A percentile compares a stretch with the other conserved stretches of the same genome.
phyloP scores from a whole-genome alignment of 164 flowering plant species.

The Nymphaea thermarum region DNA sequence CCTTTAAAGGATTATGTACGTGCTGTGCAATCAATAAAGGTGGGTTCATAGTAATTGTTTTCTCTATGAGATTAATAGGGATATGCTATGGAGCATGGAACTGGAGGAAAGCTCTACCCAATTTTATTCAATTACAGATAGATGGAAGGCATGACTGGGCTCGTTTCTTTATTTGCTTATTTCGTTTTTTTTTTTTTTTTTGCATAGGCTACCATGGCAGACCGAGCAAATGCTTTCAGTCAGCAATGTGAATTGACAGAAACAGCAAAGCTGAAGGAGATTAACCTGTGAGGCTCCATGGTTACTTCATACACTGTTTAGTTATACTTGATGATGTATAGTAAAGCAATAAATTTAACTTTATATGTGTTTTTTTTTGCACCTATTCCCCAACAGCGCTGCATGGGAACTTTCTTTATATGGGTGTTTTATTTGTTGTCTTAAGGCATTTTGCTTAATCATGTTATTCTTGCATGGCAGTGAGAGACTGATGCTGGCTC shows the following conservation, averaged over 20 bases:
- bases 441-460: not conserved
- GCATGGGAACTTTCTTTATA: not conserved
- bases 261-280: slow-evolving; percentile 83
- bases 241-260: slow-evolving; percentile 93
- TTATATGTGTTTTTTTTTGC: not conserved
- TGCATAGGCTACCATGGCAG: slow-evolving; percentile 68
- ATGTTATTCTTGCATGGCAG: slow-evolving; percentile 23
- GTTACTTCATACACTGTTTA: not conserved
- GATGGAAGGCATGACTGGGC: not conserved
- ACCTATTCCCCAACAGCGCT: not conserved
- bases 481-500: slow-evolving; percentile 56
- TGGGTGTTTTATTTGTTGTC: slow-evolving; percentile 1
- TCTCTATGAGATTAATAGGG: not conserved
- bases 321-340: not conserved
- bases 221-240: slow-evolving; percentile 89
- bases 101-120: too few species aligned
- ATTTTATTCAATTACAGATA: too few species aligned
- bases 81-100: not conserved
- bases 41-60: not conserved
- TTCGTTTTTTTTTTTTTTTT: not conserved
- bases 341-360: not conserved
- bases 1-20: slow-evolving; percentile 97
- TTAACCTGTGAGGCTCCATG: slow-evolving; percentile 63
- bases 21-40: slow-evolving; percentile 96
- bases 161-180: too few species aligned